Conservation (phyloP, 1,284 basidiomycete species). For the Malassezia slooffiae region DNA sequence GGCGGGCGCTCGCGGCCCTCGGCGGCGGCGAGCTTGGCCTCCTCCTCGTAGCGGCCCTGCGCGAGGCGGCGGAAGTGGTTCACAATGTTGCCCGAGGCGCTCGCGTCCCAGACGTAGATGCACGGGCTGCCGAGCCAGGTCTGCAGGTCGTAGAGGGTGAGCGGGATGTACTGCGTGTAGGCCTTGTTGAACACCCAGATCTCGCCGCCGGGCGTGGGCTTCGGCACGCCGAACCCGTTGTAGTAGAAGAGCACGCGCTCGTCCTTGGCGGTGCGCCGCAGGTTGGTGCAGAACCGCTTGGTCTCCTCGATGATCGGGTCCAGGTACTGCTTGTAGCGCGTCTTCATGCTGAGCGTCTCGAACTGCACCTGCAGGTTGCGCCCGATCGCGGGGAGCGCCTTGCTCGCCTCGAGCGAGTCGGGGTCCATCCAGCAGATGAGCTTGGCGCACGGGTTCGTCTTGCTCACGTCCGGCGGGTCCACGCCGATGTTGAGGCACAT, state of each 20-base stretch:
- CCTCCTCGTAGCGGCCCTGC: constrained; percentile 70
- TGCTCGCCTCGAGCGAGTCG: constrained; percentile 60
- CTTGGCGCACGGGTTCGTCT: constrained; percentile 89
- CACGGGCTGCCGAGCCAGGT: constrained; percentile 73
- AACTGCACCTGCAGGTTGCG: constrained; percentile 90
- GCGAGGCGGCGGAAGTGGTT: constrained; percentile 82
- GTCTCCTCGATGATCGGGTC: constrained; percentile 93
- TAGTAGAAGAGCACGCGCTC: constrained; percentile 95
- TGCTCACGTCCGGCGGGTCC: constrained; percentile 91
- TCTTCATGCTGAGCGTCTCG: constrained; percentile 71
- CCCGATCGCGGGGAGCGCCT: constrained; percentile 57
- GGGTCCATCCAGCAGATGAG: constrained; percentile 98
- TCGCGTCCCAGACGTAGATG: constrained; percentile 98
- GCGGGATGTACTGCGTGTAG: constrained; percentile 97
- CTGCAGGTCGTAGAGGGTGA: constrained; percentile 84
- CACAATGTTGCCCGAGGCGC: constrained; percentile 83
- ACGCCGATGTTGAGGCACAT: constrained; percentile 95
- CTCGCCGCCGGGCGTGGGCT: constrained; percentile 89
- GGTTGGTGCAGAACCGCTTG: constrained; percentile 71
- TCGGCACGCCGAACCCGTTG: constrained; percentile 95
- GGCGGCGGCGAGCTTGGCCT: constrained; percentile 38
- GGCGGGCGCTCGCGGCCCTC: constrained; percentile 20
- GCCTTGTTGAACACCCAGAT: constrained; percentile 97
- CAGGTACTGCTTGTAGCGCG: constrained; percentile 56
- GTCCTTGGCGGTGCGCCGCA: constrained; percentile 79